Base-by-base conservation (phyloP, 75 land plant genomes). In the Cupressus sempervirens region DNA sequence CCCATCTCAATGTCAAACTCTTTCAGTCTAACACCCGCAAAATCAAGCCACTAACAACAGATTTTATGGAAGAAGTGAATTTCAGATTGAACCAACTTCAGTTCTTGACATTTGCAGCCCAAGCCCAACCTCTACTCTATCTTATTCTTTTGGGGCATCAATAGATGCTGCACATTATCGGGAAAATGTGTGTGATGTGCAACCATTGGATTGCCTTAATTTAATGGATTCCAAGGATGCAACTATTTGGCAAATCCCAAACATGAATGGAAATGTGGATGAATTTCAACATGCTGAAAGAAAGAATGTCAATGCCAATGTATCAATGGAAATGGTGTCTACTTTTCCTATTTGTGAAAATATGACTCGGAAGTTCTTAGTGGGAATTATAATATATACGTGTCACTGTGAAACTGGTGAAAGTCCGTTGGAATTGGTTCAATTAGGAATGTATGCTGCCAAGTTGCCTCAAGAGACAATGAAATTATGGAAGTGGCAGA, bases 251-350 rank as follows among this genome's bases (percentile, higher is more conserved):
- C 81, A 41, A 43, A 26, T 79, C 8, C 81, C 45, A 40, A 79
- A 45, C 10, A 45, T 79, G 46, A 79, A 43, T 20, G 46, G 52
- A 79, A 45, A 79, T 45, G 81, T 0, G 50, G 46, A 79, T 79
- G 81, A 45, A 79, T 79, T 79, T 23, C 81, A 79, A 30, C 50
- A 29, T 45, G 1, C 81, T n/a, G 81, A 45, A 79, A 79, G 50
- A 43, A 50, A 79, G 52, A 79, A 79, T 45, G 48, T 11, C n/a
- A 79, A 79, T 79, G 29, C 29, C 52, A 79, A 79, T 79, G 46
- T 43, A 26, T 43, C 46, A 26, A n/a, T 79, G 30, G 91, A 88
- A 4, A 86, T 88, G 81, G 93, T n/a, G n/a, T n/a, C n/a, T n/a
- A n/a, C n/a, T n/a, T n/a, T n/a, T n/a, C n/a, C n/a, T n/a, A n/a